Evolutionary conservation across 2,329 filamentous ascomycete species (phyloP).

Genomic region (Arthrobotrys megalospora): DNA sequence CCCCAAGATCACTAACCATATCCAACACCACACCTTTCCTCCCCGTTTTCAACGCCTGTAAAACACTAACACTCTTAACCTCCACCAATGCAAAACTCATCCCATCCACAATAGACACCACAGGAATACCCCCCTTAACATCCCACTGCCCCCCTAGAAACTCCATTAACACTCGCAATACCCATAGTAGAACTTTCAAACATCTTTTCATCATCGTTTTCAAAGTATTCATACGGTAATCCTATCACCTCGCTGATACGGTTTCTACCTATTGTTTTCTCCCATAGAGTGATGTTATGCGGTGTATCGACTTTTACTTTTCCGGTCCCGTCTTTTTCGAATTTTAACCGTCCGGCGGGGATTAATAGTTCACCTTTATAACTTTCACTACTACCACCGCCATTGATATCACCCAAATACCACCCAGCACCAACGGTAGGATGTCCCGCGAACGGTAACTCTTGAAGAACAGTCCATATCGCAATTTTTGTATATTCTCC

Average conservation of each 20-base stretch:
- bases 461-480: conserved; percentile 73
- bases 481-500: conserved; percentile 70
- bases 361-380: conserved; percentile 66
- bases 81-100: conserved; percentile 80
- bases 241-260: conserved; percentile 25
- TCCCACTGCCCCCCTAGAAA: not conserved
- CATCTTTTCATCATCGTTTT: conserved; percentile 8
- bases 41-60: conserved; percentile 67
- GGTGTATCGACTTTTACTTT: conserved; percentile 62
- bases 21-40: conserved; percentile 43
- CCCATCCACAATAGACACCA: conserved; percentile 78
- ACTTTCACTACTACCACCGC: not conserved
- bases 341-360: conserved; percentile 69
- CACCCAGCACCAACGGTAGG: conserved; percentile 74
- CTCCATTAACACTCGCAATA: not conserved
- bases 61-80: conserved; percentile 74
- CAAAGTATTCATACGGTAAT: conserved; percentile 20
- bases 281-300: conserved; percentile 35
- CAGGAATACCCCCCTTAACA: conserved; percentile 66
- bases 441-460: conserved; percentile 76
- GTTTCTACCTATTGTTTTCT: not conserved
- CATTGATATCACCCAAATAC: conserved; percentile 67
- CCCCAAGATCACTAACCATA: conserved; percentile 27
- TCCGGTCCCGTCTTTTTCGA: conserved; percentile 53
- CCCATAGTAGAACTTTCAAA: not conserved